Conservation (phyloP, 1,284 basidiomycete genomes). For the Thelephora terrestris region DNA sequence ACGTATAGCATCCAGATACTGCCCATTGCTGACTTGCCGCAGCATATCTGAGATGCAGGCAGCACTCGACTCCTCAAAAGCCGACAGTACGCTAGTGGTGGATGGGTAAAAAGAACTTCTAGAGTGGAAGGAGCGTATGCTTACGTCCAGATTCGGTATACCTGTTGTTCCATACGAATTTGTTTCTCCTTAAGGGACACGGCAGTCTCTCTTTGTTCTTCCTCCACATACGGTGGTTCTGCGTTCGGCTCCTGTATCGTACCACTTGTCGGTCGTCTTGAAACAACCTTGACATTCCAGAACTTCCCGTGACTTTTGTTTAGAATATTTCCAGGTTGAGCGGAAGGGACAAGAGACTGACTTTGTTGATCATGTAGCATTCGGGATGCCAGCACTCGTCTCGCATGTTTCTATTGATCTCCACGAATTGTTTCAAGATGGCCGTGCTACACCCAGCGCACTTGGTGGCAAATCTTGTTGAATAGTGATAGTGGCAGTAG, state of each 20-base stretch:
- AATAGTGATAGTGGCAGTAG: conserved; percentile 97
- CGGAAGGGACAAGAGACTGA: conserved; percentile 23
- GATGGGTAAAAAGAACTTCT: conserved; percentile 5
- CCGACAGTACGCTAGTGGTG: conserved; percentile 70
- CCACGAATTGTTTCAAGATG: conserved; percentile 99
- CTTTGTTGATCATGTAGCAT: conserved; percentile 99
- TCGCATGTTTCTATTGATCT: conserved; percentile 96
- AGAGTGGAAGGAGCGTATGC: conserved; percentile 12
- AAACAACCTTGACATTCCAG: conserved; percentile 97
- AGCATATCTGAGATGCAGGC: conserved; percentile 99
- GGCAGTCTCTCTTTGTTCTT: conserved; percentile 76
- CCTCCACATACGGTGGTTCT: conserved; percentile 52
- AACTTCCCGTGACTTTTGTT: conserved; percentile 43
- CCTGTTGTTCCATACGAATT: conserved; percentile 92
- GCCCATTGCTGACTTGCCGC: conserved; percentile 90
- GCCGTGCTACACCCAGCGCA: conserved; percentile 96
- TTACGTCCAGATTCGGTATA: conserved; percentile 97
- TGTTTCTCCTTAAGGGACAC: conserved; percentile 87
- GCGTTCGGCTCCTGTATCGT: conserved; percentile 25
- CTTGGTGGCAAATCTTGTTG: conserved; percentile 95
- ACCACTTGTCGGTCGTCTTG: conserved; percentile 55
- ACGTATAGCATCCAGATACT: conserved; percentile 92
- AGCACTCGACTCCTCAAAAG: conserved; percentile 98
- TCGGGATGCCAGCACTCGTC: conserved; percentile 99
- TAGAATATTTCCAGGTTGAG: neutral